Evolutionary conservation across 176 grass and related monocot genomes (phyloP).

Genomic region (Tillandsia fasciculata): DNA sequence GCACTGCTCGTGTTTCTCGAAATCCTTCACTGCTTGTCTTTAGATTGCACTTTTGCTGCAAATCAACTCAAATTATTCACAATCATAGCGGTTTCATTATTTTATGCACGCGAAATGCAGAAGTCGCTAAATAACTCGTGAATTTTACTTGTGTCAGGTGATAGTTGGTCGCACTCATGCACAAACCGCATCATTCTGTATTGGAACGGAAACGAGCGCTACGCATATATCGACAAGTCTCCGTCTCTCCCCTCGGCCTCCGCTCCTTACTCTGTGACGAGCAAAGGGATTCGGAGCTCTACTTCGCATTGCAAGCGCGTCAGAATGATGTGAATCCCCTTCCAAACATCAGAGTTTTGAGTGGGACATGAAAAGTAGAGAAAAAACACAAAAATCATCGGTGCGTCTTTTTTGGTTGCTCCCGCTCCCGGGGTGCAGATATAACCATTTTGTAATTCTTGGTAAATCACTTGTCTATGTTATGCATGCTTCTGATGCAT

Average conservation of each 20-base stretch:
- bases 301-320: slow-evolving; percentile 42
- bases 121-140: not conserved
- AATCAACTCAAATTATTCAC: not conserved
- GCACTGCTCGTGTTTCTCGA: not conserved
- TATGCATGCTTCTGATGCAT: too few relatives aligned
- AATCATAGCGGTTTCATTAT: not conserved
- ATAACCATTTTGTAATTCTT: too few relatives aligned
- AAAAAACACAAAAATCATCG: too few relatives aligned
- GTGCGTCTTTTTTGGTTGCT: too few relatives aligned
- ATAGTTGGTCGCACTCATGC: slow-evolving; percentile 91
- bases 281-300: slow-evolving; percentile 51
- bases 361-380: not conserved
- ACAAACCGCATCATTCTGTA: slow-evolving; percentile 78
- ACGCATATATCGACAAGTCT: slow-evolving; percentile 71
- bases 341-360: not conserved
- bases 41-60: too few relatives aligned
- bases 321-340: slow-evolving; percentile 24
- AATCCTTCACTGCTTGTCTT: not conserved
- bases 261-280: slow-evolving; percentile 58
- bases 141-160: slow-evolving; percentile 39
- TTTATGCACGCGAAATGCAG: too few relatives aligned
- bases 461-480: too few relatives aligned
- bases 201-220: slow-evolving; percentile 67
- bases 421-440: too few relatives aligned
- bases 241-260: slow-evolving; percentile 80